A percentile compares a stretch with the other conserved stretches of the same genome.
Conservation (phyloP, 2,329 filamentous ascomycete genomes). For the Amphichorda felina region DNA sequence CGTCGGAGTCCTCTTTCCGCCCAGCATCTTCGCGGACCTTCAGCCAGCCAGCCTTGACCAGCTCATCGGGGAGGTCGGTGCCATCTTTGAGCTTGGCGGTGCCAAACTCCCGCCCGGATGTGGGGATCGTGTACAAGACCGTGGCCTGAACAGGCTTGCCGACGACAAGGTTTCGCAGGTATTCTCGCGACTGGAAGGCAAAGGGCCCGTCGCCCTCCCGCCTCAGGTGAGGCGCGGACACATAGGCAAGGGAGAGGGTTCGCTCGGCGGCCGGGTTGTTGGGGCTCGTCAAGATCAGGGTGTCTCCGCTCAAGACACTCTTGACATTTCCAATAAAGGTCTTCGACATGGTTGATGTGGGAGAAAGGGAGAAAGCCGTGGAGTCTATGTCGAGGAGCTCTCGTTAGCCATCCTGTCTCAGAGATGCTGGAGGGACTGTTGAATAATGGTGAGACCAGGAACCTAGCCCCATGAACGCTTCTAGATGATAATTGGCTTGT, state of each 20-base stretch:
- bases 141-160: conserved; percentile 82
- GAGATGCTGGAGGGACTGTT: no score
- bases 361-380: no score
- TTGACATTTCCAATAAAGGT: conserved; percentile 68
- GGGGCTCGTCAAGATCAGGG: conserved; percentile 69
- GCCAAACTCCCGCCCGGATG: conserved; percentile 79
- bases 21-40: conserved; percentile 92
- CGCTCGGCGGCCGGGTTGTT: conserved; percentile 76
- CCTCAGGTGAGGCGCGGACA: conserved; percentile 74
- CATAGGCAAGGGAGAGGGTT: conserved; percentile 81
- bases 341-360: conserved; percentile 33
- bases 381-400: no score
- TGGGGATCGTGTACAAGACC: conserved; percentile 78
- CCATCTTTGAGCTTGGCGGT: conserved; percentile 66
- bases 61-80: conserved; percentile 65
- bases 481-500: no score
- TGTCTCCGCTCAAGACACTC: conserved; percentile 88
- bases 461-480: no score
- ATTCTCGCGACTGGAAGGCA: conserved; percentile 91
- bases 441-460: no score
- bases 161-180: conserved; percentile 70
- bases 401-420: no score
- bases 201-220: conserved; percentile 87
- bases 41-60: conserved; percentile 81
- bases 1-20: conserved; percentile 77